Conservation (phyloP, 2,329 filamentous ascomycete species). For the Tolypocladium ovalisporum region DNA sequence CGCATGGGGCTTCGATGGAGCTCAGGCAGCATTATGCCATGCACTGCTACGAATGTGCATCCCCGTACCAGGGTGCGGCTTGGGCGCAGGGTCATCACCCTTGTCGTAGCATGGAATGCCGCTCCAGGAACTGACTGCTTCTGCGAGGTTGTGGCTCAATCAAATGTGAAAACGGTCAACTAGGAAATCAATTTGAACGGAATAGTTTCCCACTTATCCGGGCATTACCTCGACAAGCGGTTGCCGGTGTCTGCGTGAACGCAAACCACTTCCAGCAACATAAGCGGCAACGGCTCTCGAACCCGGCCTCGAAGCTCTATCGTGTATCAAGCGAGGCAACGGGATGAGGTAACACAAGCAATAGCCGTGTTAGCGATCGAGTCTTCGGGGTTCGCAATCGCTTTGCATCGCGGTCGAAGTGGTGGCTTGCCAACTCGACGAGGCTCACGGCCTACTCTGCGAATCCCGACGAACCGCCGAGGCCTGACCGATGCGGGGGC, state of each 20-base stretch:
- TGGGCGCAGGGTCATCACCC: background rate
- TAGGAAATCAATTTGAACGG: too few relatives aligned
- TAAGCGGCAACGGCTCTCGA: background rate
- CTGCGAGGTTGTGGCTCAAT: too few relatives aligned
- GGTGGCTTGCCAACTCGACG: background rate
- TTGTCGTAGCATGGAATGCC: background rate
- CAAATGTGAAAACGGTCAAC: too few relatives aligned
- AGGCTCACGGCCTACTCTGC: background rate
- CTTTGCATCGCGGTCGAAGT: background rate
- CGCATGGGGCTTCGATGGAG: background rate
- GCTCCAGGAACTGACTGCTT: too few relatives aligned
- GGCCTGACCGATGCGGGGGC: background rate
- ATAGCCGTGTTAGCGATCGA: background rate
- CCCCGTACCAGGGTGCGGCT: background rate
- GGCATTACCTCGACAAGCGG: too few relatives aligned
- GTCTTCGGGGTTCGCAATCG: background rate
- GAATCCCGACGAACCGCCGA: background rate
- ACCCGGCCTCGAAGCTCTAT: background rate
- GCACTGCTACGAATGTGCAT: background rate
- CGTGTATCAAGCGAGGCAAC: background rate
- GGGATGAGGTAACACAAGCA: background rate
- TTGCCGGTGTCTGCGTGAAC: too few relatives aligned
- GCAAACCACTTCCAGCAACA: too few relatives aligned
- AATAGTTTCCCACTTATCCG: too few relatives aligned
- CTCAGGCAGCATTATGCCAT: background rate